A percentile compares a stretch with the other conserved stretches of the same genome.
phyloP scores from a whole-genome alignment of 805 yeast genomes.

The Isabelozyma pseudorhagii region DNA sequence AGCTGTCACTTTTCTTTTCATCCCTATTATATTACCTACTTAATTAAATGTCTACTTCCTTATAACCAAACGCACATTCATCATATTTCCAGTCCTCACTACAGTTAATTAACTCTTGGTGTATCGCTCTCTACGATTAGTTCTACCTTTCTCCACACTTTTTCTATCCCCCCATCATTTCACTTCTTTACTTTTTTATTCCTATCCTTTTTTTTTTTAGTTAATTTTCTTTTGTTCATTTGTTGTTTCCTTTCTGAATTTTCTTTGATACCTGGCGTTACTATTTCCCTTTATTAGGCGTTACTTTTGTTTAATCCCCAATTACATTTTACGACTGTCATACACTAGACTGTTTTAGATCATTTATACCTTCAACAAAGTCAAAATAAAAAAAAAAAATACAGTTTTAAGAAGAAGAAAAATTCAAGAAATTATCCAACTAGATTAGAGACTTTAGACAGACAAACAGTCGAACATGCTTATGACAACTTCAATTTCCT shows the following conservation, averaged over 20 bases:
- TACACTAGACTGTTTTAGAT: background rate
- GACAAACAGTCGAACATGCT: background rate
- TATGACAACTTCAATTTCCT: background rate
- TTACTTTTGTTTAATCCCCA: background rate
- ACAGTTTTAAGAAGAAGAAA: background rate
- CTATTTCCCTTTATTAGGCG: background rate
- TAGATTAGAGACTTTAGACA: background rate
- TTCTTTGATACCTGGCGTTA: background rate
- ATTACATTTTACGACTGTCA: background rate
- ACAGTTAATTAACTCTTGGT: background rate
- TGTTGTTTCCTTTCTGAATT: background rate
- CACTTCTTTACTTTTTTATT: background rate
- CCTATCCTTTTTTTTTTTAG: background rate
- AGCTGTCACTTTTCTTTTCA: background rate
- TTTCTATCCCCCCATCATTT: background rate
- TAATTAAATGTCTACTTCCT: background rate
- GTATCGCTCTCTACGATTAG: background rate
- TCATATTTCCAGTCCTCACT: background rate
- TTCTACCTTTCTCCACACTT: background rate
- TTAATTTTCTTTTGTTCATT: background rate
- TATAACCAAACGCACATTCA: background rate
- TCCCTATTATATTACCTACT: background rate
- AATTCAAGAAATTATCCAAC: background rate
- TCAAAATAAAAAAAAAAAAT: too few relatives aligned
- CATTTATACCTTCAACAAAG: background rate